Evolutionary conservation across 441 rosid species (phyloP), one percentile per base, ranked within the genome.

Genomic region (Breynia disticha): DNA sequence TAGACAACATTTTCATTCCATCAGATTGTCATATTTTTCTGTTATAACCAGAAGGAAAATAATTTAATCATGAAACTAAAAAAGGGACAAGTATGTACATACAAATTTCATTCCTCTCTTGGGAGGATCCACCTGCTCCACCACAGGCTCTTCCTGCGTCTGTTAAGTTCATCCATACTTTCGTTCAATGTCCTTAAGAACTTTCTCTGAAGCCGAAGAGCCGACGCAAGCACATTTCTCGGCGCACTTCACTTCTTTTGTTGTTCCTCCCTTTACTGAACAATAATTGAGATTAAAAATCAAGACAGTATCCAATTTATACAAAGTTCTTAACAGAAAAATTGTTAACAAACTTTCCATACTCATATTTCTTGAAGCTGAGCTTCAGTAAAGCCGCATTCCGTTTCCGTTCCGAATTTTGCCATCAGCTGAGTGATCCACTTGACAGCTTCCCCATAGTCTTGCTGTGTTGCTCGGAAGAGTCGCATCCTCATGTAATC

Each of bases 71-170:
- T 15, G 20, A 41, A 15, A 12, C 50, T 16, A 24, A 5, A 24
- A 13, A 41, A 48, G 19, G 20, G 19, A 46, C 35, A 28, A 28
- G 35, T 28, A 51, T 60, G 55, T 64, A 84, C 48, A 45, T 60
- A 67, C 72, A 62, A 19, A 47, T 32, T 66, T 87, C 79, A 84
- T 59, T 88, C 94, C 67, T 91, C 86, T 66, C 67, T 76, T 7
- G 95, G 94, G 72, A 88, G 94, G 72, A 88, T 91, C 98, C 98
- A 91, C 69, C 95, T 64, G 72, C 84, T 88, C 95, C 95, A 88
- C 97, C 98, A 91, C 2, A 88, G 17, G 67, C 91, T 86, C 79
- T 78, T 86, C 48, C 84, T 67, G 42, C 80, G 80, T 60, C 67
- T 62, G 69, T 71, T 81, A 15, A 91, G 81, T 70, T 79, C 96